A percentile compares a stretch with the other conserved stretches of the same genome.
These are phyloP conservation scores for Penicillium hordei DNA, from an alignment of 2,329 filamentous ascomycete genomes.

Conservation along the genomic window DNA sequence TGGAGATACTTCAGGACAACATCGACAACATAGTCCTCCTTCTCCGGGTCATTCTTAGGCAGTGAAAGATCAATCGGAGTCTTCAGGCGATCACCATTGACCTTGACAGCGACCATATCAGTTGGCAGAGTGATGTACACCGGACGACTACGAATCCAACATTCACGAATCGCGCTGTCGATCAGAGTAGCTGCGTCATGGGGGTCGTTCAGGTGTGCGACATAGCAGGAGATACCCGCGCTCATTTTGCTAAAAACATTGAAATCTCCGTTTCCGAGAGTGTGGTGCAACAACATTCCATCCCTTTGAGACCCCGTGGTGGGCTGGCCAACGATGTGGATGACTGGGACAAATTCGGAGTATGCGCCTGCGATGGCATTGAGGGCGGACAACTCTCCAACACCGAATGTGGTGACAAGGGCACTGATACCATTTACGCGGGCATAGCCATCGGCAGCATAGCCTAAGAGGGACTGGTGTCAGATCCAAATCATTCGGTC, in stretches of 20 bases:
- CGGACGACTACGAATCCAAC: constrained; percentile 70
- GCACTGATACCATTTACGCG: constrained; percentile 69
- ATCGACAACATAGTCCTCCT: constrained; percentile 79
- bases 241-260: constrained; percentile 81
- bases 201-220: constrained; percentile 69
- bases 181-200: constrained; percentile 71
- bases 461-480: constrained; percentile 47
- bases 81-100: constrained; percentile 71
- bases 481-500: neutral
- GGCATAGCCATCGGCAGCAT: constrained; percentile 78
- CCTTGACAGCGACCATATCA: constrained; percentile 73
- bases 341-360: constrained; percentile 69
- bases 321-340: constrained; percentile 61
- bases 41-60: constrained; percentile 65
- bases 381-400: constrained; percentile 66
- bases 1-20: constrained; percentile 72
- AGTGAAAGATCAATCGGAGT: constrained; percentile 67
- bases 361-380: constrained; percentile 74
- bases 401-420: constrained; percentile 73
- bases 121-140: constrained; percentile 83
- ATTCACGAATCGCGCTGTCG: constrained; percentile 73
- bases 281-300: constrained; percentile 61
- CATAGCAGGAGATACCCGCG: constrained; percentile 66
- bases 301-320: constrained; percentile 48
- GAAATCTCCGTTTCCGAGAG: constrained; percentile 74